Base-by-base conservation (phyloP, 768 basidiomycete species). In the Cubamyces lactineus region DNA sequence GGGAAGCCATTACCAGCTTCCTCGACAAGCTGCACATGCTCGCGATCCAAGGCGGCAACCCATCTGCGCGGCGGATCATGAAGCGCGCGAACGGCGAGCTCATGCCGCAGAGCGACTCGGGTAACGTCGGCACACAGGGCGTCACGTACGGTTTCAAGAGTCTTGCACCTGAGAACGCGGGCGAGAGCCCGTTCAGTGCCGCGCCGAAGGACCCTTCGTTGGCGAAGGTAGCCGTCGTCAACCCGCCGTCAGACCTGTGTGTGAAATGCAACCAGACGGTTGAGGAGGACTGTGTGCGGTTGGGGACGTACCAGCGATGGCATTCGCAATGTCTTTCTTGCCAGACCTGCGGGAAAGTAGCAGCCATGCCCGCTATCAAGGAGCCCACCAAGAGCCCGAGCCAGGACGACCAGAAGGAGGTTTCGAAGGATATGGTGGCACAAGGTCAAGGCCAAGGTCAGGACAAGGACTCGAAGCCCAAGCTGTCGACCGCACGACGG, bases 281-380 rank as follows among this genome's bases (percentile, higher is more conserved):
- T 23, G 97, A 99, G 76, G 97, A 99, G 73, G 97, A 98, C 66
- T 98, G 97, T 70, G 91, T 94, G 47, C 84, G 97, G 59, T 77
- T 96, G 28, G 97, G 95, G 38, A 96, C 94, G n/a, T 96, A 95
- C 76, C 89, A 94, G 70, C 84, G 96, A 48, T 98, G 97, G 97
- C 97, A 99, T 75, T 92, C 94, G 1, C 82, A 91, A 34, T 99
- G 97, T 72, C 78, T 99, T n/a, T 86, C 89, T 61, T 99, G 97
- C 67, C 77, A 75, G 15, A 78, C 79, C 21, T 98, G 96, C 69
- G 91, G 92, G 9, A 92, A 88, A 72, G 79, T 79, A 26, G 91
- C 94, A 24, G 86, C 86, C 23, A 82, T 85, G 39, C 84, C 84
- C 5, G 69, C 80, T 9, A 76, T 80, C 17, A 86, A 85, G 78